Percentiles rank a stretch among this genome's conserved stretches.
phyloP scores from a whole-genome alignment of 2,329 filamentous ascomycete genomes.

The Epichloe coenophiala region DNA sequence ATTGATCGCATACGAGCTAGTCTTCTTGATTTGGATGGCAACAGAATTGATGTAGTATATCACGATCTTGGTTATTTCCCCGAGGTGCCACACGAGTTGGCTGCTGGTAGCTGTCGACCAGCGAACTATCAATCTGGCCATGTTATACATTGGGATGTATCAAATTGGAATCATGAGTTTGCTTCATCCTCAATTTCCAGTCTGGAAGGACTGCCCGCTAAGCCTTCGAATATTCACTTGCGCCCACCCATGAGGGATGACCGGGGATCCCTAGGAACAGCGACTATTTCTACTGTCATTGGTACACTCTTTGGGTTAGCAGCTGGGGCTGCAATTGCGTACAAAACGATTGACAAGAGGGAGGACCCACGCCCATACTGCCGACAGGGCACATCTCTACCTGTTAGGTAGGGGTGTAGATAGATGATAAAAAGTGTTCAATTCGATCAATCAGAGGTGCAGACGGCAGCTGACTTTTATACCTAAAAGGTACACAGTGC shows the following conservation, averaged over 20 bases:
- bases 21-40: conserved; percentile 70
- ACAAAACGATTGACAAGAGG: conserved; percentile 45
- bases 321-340: conserved; percentile 50
- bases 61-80: conserved; percentile 13
- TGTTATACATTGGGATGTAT: not conserved
- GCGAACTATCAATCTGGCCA: not conserved
- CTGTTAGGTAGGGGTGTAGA: too few species aligned
- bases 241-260: not conserved
- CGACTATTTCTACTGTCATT: conserved; percentile 50
- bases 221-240: not conserved
- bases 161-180: not conserved
- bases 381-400: conserved; percentile 19
- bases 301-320: conserved; percentile 69
- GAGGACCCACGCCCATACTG: conserved; percentile 32
- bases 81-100: not conserved
- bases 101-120: not conserved
- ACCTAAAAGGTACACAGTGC: too few species aligned
- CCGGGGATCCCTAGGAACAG: not conserved
- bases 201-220: not conserved
- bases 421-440: too few species aligned
- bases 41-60: conserved; percentile 68
- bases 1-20: conserved; percentile 26
- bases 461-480: too few species aligned
- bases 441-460: too few species aligned
- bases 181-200: not conserved